Evolutionary conservation across 2,329 filamentous ascomycete species (phyloP).

Genomic region (Penicillium brasilianum): DNA sequence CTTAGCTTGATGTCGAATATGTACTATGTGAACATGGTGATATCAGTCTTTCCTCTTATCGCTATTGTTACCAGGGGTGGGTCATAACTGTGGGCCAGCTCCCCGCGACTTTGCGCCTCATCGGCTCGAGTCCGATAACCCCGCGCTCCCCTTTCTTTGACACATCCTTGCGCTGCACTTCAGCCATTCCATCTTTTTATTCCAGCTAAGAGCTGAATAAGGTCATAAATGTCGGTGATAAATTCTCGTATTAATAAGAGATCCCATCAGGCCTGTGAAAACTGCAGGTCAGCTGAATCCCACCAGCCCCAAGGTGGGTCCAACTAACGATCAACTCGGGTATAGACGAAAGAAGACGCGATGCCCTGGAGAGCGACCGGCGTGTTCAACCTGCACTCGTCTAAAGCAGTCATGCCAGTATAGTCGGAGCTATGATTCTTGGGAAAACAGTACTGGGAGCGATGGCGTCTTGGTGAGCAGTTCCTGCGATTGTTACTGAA

Average conservation of each 20-base stretch:
- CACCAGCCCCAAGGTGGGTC: slow-evolving; percentile 5
- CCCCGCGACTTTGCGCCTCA: slow-evolving; percentile 8
- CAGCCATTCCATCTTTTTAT: not conserved
- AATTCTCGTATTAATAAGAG: slow-evolving; percentile 27
- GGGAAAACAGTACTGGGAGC: slow-evolving; percentile 41
- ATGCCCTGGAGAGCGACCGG: slow-evolving; percentile 58
- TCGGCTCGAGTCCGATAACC: slow-evolving; percentile 24
- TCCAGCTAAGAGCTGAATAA: not conserved
- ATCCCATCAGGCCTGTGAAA: slow-evolving; percentile 28
- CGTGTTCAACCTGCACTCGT: slow-evolving; percentile 57
- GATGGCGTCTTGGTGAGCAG: slow-evolving; percentile 44
- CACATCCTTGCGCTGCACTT: not conserved
- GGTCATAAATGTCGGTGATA: slow-evolving; percentile 8
- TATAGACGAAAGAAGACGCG: slow-evolving; percentile 56
- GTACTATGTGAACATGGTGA: not conserved
- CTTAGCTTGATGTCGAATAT: too few relatives aligned
- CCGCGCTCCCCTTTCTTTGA: slow-evolving; percentile 15
- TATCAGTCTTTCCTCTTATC: slow-evolving; percentile 3
- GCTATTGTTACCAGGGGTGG: slow-evolving; percentile 12
- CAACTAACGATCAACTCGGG: slow-evolving; percentile 1
- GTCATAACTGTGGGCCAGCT: slow-evolving; percentile 13
- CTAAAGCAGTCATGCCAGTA: slow-evolving; percentile 56
- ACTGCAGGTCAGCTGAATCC: slow-evolving; percentile 22
- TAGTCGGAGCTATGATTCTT: slow-evolving; percentile 34
- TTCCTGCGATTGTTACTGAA: not conserved